Percentiles rank a stretch among this genome's conserved stretches.
phyloP scores from a whole-genome alignment of 768 basidiomycete species.

The Trametes punicea region DNA sequence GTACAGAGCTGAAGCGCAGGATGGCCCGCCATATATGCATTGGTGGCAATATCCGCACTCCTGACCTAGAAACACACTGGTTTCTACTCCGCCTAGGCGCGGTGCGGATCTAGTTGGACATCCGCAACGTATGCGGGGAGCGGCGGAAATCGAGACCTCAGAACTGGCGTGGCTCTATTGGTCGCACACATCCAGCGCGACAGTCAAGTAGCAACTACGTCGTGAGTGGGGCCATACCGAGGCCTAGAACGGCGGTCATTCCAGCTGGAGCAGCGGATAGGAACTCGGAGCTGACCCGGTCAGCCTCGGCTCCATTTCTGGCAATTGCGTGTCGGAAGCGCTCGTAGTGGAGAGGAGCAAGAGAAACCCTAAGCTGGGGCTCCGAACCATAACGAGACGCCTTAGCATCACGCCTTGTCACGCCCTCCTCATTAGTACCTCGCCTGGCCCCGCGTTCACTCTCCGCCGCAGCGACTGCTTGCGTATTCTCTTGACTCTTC shows the following conservation, averaged over 20 bases:
- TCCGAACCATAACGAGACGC: neutral
- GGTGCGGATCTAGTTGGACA: conserved; percentile 4
- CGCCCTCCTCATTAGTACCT: too few species aligned
- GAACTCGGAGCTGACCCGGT: neutral
- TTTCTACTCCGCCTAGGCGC: conserved; percentile 3
- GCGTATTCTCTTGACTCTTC: neutral
- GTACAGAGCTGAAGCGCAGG: neutral
- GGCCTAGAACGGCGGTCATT: too few species aligned
- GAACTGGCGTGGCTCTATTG: neutral
- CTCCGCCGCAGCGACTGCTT: too few species aligned
- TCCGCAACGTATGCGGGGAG: neutral
- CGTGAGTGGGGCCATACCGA: neutral
- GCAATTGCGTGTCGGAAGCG: neutral
- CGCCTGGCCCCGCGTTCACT: too few species aligned
- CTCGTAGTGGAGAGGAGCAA: neutral
- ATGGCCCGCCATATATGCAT: neutral
- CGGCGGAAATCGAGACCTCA: neutral
- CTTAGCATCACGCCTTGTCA: conserved; percentile 5
- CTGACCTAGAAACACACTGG: neutral
- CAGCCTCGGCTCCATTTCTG: too few species aligned
- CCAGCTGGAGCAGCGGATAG: neutral
- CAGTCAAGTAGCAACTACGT: too few species aligned
- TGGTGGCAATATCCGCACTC: neutral
- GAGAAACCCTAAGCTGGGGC: conserved; percentile 6
- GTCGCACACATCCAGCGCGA: too few species aligned